These are phyloP conservation scores for Telfairia occidentalis DNA, from an alignment of 331 rosid species.

Conservation along the genomic window DNA sequence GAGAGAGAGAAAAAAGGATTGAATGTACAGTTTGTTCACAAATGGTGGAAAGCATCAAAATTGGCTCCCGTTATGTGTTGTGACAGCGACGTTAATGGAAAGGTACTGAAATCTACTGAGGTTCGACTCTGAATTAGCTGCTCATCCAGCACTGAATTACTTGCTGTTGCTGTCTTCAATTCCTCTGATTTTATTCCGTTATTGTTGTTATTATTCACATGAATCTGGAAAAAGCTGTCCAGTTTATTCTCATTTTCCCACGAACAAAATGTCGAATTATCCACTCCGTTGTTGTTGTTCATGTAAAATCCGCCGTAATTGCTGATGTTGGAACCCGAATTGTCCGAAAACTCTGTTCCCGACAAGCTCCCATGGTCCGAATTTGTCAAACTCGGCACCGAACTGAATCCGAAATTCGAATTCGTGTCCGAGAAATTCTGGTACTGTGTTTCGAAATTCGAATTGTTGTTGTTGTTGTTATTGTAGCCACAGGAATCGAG, in stretches of 20 bases:
- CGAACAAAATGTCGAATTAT: constrained; percentile 30
- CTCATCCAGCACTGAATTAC: constrained; percentile 55
- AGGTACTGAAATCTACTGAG: constrained; percentile 63
- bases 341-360: constrained; percentile 51
- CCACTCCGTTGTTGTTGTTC: constrained; percentile 19
- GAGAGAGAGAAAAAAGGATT: background rate
- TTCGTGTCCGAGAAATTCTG: constrained; percentile 19
- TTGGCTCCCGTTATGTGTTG: constrained; percentile 56
- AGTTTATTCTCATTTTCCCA: constrained; percentile 58
- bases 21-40: constrained; percentile 54
- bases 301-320: constrained; percentile 12
- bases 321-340: constrained; percentile 56
- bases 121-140: constrained; percentile 33
- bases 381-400: constrained; percentile 68
- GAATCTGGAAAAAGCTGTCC: constrained; percentile 62
- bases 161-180: constrained; percentile 20
- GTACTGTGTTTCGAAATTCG: constrained; percentile 14
- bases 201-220: constrained; percentile 14
- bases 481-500: constrained; percentile 10
- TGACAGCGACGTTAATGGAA: constrained; percentile 67
- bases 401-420: constrained; percentile 40
- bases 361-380: constrained; percentile 25
- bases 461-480: background rate
- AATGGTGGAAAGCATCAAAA: constrained; percentile 76
- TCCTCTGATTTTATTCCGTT: constrained; percentile 52